Conservation (phyloP, 345 rosid species). For the Gossypium arboreum region DNA sequence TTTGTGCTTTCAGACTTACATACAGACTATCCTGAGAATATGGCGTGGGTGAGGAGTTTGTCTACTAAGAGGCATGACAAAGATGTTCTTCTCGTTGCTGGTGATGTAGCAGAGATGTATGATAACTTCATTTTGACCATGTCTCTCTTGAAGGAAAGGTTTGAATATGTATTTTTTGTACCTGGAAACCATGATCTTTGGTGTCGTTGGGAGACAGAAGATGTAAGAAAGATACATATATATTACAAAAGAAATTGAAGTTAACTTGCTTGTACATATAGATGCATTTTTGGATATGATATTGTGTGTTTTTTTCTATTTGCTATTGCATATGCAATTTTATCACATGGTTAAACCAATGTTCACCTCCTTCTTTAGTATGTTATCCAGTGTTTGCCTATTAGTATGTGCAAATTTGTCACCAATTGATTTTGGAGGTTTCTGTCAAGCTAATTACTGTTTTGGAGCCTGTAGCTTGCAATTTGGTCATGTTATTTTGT, state of each 20-base stretch:
- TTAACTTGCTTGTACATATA: background rate
- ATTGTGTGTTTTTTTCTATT: background rate
- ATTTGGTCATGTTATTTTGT: background rate
- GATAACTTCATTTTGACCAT: constrained; percentile 42
- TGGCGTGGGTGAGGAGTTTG: constrained; percentile 53
- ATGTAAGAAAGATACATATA: constrained; percentile 26
- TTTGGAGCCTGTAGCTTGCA: background rate
- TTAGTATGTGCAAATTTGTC: background rate
- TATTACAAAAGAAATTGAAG: constrained; percentile 10
- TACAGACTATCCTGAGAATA: constrained; percentile 57
- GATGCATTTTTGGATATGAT: background rate
- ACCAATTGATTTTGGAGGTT: background rate
- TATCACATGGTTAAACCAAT: background rate
- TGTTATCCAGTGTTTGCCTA: background rate
- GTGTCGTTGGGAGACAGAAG: constrained; percentile 43
- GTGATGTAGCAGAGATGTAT: constrained; percentile 61
- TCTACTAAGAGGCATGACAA: constrained; percentile 29
- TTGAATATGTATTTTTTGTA: constrained; percentile 44
- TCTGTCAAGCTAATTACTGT: background rate
- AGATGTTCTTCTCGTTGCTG: constrained; percentile 55
- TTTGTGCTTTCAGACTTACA: constrained; percentile 58
- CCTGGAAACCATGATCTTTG: constrained; percentile 72
- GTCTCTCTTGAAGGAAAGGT: constrained; percentile 56
- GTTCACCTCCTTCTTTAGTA: background rate
- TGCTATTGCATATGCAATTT: background rate